Evolutionary conservation across 345 rosid genomes (phyloP), one percentile per base, ranked within the genome.

Genomic region (Syzygium aqueum): DNA sequence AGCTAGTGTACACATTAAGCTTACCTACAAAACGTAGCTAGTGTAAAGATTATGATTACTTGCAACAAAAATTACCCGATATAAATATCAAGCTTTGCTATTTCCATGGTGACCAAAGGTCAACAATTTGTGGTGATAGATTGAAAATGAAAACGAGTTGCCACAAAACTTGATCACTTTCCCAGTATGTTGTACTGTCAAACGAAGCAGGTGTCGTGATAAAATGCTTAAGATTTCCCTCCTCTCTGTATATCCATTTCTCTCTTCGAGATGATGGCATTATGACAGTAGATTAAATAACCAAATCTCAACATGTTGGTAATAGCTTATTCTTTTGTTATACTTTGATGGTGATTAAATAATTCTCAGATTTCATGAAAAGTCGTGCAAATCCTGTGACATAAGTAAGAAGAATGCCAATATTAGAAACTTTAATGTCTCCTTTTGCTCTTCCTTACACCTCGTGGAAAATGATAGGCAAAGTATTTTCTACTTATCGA

Each of bases 171-270:
- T 30, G 1, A 7, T 67, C 1, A 2, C 25, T 67, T 33, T 33
- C 7, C 6, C 0, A 4, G 9, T 12, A 0, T 30, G 3, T 33
- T 67, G 23, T 17, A 21, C 17, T 46, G 46, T 2, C 0, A 0
- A 1, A 33, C 0, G 3, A 30, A 30, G 12, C 12, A 1, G 2
- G 4, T 0, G 1, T 30, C 4, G 11, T 17, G 25, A 11, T 3
- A 1, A 1, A 5, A 33, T 1, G 2, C 40, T 67, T 33, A 17
- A 67, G 78, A 67, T 67, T 1, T 67, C 0, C 0, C 5, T 17
- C 2, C 7, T 67, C 25, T 67, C 2, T 2, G 2, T 7, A 30
- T 67, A 67, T 67, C 3, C 16, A 33, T 67, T 67, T 67, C 3
- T 4, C 49, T 67, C 3, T 33, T 67, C 13, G 9, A 17, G 49